Percentiles rank a stretch among this genome's conserved stretches.
phyloP scores from a whole-genome alignment of 352 stramenopile species.

The Pythium sukuiense region DNA sequence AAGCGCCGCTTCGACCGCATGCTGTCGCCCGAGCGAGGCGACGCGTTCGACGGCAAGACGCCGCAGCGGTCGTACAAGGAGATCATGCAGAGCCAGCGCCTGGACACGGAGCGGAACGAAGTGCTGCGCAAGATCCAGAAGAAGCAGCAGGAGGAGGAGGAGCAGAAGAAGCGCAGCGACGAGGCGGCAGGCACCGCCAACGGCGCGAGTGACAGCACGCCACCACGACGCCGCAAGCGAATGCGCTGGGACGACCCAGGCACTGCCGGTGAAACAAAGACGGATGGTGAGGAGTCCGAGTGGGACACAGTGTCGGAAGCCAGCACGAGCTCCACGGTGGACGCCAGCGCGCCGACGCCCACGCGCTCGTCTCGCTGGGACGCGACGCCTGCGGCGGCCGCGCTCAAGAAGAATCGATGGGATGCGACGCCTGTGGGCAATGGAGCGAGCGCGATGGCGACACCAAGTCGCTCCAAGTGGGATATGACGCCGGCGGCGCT shows the following conservation, averaged over 20 bases:
- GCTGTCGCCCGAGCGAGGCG: constrained; percentile 86
- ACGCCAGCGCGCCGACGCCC: constrained; percentile 42
- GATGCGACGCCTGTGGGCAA: constrained; percentile 75
- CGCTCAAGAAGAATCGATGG: constrained; percentile 79
- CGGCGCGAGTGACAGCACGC: constrained; percentile 31
- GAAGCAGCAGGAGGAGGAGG: constrained; percentile 67
- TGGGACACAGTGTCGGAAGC: constrained; percentile 69
- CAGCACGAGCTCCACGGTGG: constrained; percentile 27
- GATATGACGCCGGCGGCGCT: constrained; percentile 89
- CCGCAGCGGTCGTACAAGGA: constrained; percentile 82
- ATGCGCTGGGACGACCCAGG: constrained; percentile 88
- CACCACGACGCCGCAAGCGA: constrained; percentile 57
- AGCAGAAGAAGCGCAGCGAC: constrained; percentile 40
- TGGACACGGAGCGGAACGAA: constrained; percentile 86
- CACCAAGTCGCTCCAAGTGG: constrained; percentile 76
- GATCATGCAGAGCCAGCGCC: constrained; percentile 91
- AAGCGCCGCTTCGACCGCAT: constrained; percentile 90
- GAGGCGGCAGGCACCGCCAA: constrained; percentile 10
- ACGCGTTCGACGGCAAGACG: constrained; percentile 88
- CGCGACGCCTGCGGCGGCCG: constrained; percentile 47
- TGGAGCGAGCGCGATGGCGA: constrained; percentile 29
- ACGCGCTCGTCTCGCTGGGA: constrained; percentile 77
- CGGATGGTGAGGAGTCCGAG: constrained; percentile 65
- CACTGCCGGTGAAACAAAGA: constrained; percentile 43
- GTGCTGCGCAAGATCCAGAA: constrained; percentile 88